Percentiles rank a stretch among this genome's conserved stretches.
Conservation (phyloP, 441 rosid genomes). For the Euphorbia schlechtendalii region DNA sequence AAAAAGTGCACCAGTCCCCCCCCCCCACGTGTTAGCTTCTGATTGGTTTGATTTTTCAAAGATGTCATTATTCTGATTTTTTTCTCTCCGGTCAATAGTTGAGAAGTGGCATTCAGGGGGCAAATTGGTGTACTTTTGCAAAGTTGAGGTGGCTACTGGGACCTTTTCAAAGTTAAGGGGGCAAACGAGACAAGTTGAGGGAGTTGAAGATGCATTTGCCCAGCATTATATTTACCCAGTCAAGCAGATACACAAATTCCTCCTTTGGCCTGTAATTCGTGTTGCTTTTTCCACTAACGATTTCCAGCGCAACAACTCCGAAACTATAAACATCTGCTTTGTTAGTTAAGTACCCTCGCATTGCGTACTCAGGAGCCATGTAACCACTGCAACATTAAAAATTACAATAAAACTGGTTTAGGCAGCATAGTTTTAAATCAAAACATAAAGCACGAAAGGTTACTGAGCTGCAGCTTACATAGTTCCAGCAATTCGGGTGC, state of each 20-base stretch:
- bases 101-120: no score
- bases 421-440: neutral
- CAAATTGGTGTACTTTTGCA: no score
- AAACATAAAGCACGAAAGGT: neutral
- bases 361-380: conserved; percentile 73
- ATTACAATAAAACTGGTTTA: neutral
- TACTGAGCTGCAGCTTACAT: conserved; percentile 39
- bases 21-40: no score
- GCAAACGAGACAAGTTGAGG: no score
- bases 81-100: no score
- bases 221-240: conserved; percentile 45
- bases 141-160: no score
- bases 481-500: conserved; percentile 82
- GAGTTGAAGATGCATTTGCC: neutral
- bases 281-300: conserved; percentile 66
- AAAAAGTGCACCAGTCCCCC: no score
- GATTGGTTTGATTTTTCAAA: no score
- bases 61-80: no score
- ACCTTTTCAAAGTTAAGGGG: no score
- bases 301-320: conserved; percentile 40
- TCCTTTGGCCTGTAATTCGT: conserved; percentile 73
- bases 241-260: conserved; percentile 75
- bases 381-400: conserved; percentile 36
- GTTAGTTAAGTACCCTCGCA: conserved; percentile 43
- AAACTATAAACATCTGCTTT: conserved; percentile 45